Base-by-base conservation (phyloP, 495 filamentous ascomycete species). In the Penicillium bialowiezense region DNA sequence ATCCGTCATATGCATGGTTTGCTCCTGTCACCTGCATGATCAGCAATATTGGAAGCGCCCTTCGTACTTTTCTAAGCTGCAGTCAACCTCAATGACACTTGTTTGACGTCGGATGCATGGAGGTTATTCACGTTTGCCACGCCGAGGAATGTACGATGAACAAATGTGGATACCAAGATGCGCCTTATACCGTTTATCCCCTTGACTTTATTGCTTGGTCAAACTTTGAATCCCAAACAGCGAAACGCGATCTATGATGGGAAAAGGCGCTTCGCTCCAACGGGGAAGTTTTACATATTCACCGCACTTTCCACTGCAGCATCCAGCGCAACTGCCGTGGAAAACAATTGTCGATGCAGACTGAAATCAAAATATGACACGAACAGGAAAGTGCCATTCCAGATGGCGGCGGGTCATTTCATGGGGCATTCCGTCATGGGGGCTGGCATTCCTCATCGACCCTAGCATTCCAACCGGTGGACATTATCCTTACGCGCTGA, bases 371-470 rank as follows among this genome's bases (percentile, higher is more conserved):
- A 29, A 42, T 34, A 14, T 15, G 37, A 24, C 28, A 46, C 17
- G 17, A n/a, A 15, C 12, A 39, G 38, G 49, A 13, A 48, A 40
- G 13, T 36, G 38, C 46, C 63, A 71, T 69, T 55, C 68, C 67
- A 62, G 34, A 53, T 54, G 48, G 26, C 36, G 55, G 51, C 38
- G 23, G 58, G 52, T 18, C 21, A 48, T 58, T 66, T 54, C 33
- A 31, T 32, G 12, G 24, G 29, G 55, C 58, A 64, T 64, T 64
- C 60, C 55, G 18, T 26, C 43, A 44, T 26, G 50, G 53, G 43
- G 55, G 58, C 42, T 54, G 41, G 44, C 61, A 73, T 73, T 73
- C 55, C 61, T 52, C 56, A 54, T 54, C 46, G 48, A 42, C 54
- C 28, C 53, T 61, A 44, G 44, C 67, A 73, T 69, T 67, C 68